Evolutionary conservation across 129 eudicot genomes (phyloP), one percentile per base, ranked within the genome.

Genomic region (Flaveria robusta): DNA sequence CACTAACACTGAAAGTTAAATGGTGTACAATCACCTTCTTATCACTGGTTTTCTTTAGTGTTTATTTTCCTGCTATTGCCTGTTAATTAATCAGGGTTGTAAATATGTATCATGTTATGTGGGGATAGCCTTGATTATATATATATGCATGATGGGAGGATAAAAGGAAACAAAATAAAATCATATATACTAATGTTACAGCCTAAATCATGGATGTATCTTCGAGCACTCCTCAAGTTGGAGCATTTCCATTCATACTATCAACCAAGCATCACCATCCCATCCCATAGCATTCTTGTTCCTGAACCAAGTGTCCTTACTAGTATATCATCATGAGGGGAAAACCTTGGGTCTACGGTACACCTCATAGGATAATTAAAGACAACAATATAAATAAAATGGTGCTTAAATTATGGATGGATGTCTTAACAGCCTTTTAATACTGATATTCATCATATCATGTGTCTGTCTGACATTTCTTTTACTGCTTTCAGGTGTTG

Each of bases 401-500:
- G 22, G 4, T 58, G 58, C 47, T 60, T 26, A 51, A 43, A 0
- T 13, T 45, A 51, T 39, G 14, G 42, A 31, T 66, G 23, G 50
- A 27, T 68, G 51, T 51, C 71, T 13, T 58, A 19, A 34, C 56
- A 41, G 51, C 62, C 45, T 66, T 78, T 46, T 5, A 60, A 19
- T 68, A 18, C n/a, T 16, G 47, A 49, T 50, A 63, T 50, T 11
- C 5, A 31, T 11, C 63, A 68, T 14, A 43, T 67, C 67, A 66
- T 66, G 31, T 29, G 65, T 54, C 20, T 65, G 52, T 64, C 64
- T 26, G 54, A 63, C 31, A 27, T 69, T 52, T 24, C 16, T 42
- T 43, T 70, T 54, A 68, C 58, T 55, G 49, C 71, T 72, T 72
- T 73, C 91, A 93, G 98, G 98, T 94, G 80, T 72, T 94, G 76